Percentiles rank a stretch among this genome's conserved stretches.
Conservation (phyloP, 2,329 filamentous ascomycete species). For the Aspergillus terreus region DNA sequence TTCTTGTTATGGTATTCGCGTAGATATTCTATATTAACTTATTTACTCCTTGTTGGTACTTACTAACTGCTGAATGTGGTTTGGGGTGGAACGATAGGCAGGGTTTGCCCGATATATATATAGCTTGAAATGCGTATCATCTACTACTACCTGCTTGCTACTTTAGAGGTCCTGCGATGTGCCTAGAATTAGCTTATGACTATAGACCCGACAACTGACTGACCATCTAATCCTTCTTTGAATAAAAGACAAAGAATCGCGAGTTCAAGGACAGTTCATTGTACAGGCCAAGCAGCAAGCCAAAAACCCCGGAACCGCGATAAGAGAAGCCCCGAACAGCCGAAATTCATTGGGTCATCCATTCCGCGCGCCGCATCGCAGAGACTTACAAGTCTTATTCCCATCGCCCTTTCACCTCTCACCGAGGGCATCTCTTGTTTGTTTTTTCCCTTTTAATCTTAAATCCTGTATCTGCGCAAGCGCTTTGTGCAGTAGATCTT, state of each 20-base stretch:
- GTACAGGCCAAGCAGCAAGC: slow-evolving; percentile 14
- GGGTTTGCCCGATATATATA: not conserved
- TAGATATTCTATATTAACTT: too few species aligned
- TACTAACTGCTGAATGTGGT: too few species aligned
- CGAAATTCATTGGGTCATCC: slow-evolving; percentile 7
- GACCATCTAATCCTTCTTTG: not conserved
- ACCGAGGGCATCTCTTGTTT: not conserved
- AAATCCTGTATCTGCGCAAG: not conserved
- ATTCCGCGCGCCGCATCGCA: slow-evolving; percentile 6
- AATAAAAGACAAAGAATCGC: not conserved
- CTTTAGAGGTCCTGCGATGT: too few species aligned
- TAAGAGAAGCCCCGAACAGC: slow-evolving; percentile 21
- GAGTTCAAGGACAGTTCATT: too few species aligned
- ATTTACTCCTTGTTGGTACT: too few species aligned
- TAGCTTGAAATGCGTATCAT: too few species aligned
- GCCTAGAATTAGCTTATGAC: too few species aligned
- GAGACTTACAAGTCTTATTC: slow-evolving; percentile 10
- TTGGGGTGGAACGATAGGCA: not conserved
- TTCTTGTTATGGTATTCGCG: too few species aligned
- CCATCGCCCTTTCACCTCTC: not conserved
- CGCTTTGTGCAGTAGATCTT: not conserved
- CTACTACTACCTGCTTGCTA: too few species aligned
- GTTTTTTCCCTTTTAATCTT: not conserved
- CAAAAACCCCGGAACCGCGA: slow-evolving; percentile 20
- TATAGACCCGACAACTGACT: too few species aligned